phyloP scores from a whole-genome alignment of 176 grass and related monocot species.

The Rhynchospora breviuscula region DNA sequence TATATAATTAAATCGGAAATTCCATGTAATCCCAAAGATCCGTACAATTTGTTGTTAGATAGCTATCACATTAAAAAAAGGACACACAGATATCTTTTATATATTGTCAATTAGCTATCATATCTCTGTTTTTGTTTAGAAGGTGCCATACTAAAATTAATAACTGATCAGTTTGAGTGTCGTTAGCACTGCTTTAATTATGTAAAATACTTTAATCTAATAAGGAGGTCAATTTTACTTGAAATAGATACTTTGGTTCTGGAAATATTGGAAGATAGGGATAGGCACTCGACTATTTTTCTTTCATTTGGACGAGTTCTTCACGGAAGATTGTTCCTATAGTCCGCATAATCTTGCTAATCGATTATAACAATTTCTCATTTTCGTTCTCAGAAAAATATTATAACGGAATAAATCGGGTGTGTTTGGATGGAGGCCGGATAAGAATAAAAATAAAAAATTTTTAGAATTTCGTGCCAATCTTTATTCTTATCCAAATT shows the following conservation, averaged over 20 bases:
- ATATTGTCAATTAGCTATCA: conserved; percentile 13
- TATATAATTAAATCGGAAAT: too few species aligned
- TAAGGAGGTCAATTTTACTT: neutral
- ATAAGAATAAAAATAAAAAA: too few species aligned
- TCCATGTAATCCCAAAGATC: neutral
- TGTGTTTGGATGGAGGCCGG: too few species aligned
- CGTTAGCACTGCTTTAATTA: conserved; percentile 15
- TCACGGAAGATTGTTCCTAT: neutral
- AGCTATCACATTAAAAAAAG: conserved; percentile 6
- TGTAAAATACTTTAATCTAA: neutral
- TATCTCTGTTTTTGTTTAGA: neutral
- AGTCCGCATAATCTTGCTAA: neutral
- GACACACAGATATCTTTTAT: neutral
- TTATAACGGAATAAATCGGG: neutral
- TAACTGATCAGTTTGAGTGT: conserved; percentile 9
- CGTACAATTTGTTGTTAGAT: conserved; percentile 17
- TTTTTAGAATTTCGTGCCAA: too few species aligned
- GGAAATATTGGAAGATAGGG: neutral
- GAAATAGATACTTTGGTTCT: neutral
- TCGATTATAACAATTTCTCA: neutral
- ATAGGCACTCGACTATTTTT: neutral
- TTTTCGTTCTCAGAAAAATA: neutral
- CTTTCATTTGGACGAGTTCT: neutral
- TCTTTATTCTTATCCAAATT: too few species aligned
- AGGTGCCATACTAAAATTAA: neutral